Evolutionary conservation across 2,329 filamentous ascomycete species (phyloP), one percentile per base, ranked within the genome.

Genomic region (Fusarium graminum): DNA sequence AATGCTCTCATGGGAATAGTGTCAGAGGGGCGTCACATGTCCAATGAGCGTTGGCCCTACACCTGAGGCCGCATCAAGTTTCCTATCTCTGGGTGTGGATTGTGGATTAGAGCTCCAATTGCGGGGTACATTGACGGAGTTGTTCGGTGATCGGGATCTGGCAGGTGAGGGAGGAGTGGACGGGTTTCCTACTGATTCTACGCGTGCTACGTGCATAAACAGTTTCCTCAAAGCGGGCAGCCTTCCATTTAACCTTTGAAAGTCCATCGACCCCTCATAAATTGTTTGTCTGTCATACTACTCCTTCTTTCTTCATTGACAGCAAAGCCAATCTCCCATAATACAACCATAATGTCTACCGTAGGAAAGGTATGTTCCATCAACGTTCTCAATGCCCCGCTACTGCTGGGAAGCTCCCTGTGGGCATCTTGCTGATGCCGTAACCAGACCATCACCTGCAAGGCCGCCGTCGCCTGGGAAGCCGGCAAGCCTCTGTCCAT

Each of bases 391-490:
- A 29, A 40, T 67, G 62, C 72, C 72, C 72, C 72, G 65, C 72
- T 72, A 62, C 54, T 12, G 29, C 40, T 46, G 26, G 22, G 62
- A 49, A 59, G 34, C 34, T 54, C 65, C 46, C 56, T 45, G 38
- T 60, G 40, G 53, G 54, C 32, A 42, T 39, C 28, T 56, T 58
- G 30, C 46, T 74, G 55, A 74, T 63, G 12, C 49, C 45, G 53
- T 50, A 45, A 44, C 74, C 29, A 97, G 93, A 93, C 92, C 74
- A 97, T 97, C 78, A 96, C 90, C 75, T 97, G 94, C 88, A 94
- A 95, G 90, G 95, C 95, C 71, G 95, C 95, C 75, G 91, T 99
- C 68, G 95, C 95, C 79, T 99, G 95, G 95, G 94, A 94, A 81
- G 93, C 95, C 45, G 94, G 92, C 78, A 92, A 97, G 83, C 90